These are phyloP conservation scores for Viridothelium virens DNA, from an alignment of 495 filamentous ascomycete genomes.

Conservation along the genomic window DNA sequence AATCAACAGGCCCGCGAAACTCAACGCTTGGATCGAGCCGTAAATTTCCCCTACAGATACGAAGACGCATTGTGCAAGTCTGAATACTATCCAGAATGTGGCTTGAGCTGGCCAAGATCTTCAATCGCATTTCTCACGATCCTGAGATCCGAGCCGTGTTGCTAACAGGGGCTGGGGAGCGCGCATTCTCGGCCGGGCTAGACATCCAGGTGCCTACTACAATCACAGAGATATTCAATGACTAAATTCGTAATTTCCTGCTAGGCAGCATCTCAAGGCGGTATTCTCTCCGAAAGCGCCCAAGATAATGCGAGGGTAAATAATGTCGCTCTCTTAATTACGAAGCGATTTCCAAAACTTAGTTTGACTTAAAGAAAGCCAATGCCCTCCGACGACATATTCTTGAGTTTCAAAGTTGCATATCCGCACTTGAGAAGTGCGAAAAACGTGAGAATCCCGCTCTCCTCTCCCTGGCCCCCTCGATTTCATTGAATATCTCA, in stretches of 20 bases:
- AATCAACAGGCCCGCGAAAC: conserved; percentile 81
- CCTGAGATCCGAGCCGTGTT: conserved; percentile 69
- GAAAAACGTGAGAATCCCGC: conserved; percentile 60
- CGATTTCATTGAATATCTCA: neutral
- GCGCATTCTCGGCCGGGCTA: conserved; percentile 77
- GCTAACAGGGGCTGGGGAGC: conserved; percentile 72
- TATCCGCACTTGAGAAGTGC: conserved; percentile 71
- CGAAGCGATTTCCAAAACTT: conserved; percentile 8
- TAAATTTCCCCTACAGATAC: conserved; percentile 28
- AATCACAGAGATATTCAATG: too few relatives aligned
- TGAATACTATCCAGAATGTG: conserved; percentile 57
- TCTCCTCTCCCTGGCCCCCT: conserved; percentile 24
- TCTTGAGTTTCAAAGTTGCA: conserved; percentile 66
- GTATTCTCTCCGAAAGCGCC: conserved; percentile 13
- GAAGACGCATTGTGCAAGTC: neutral
- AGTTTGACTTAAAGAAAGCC: conserved; percentile 63
- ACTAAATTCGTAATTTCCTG: neutral
- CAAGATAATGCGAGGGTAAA: conserved; percentile 12
- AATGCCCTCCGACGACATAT: conserved; percentile 58
- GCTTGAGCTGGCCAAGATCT: conserved; percentile 67
- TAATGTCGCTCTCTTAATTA: neutral
- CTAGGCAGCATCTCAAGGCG: conserved; percentile 27
- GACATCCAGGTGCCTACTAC: conserved; percentile 62
- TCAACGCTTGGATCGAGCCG: conserved; percentile 82
- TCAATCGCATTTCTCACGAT: conserved; percentile 64